Conservation (phyloP, 23 red algal genomes). For the Gracilaria caudata region DNA sequence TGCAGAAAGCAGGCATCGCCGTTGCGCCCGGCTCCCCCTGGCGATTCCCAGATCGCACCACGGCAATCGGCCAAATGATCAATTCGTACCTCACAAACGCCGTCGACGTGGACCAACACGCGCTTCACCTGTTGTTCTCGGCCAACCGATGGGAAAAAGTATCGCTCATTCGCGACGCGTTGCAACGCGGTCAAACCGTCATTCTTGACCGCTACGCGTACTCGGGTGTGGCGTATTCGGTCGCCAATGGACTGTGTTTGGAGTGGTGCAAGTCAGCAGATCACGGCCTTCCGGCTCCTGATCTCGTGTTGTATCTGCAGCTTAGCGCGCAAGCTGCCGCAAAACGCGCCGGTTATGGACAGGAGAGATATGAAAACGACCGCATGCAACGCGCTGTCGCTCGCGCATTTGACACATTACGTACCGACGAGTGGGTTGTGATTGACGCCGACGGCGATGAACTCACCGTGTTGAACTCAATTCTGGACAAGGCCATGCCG, state of each 20-base stretch:
- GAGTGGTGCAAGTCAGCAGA: constrained; percentile 81
- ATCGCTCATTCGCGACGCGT: constrained; percentile 23
- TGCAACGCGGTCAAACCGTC: constrained; percentile 68
- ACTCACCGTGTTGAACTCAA: constrained; percentile 23
- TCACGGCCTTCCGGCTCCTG: constrained; percentile 76
- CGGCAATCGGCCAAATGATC: constrained; percentile 67
- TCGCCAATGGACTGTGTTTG: constrained; percentile 63
- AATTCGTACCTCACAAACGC: constrained; percentile 53
- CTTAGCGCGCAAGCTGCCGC: constrained; percentile 34
- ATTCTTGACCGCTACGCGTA: constrained; percentile 90
- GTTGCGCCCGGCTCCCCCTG: constrained; percentile 31
- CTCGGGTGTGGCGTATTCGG: constrained; percentile 90
- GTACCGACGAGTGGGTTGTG: constrained; percentile 45
- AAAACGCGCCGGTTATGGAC: constrained; percentile 62
- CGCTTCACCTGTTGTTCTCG: constrained; percentile 86
- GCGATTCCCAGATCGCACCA: constrained; percentile 91
- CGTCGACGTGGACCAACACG: constrained; percentile 51
- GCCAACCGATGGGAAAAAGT: constrained; percentile 94
- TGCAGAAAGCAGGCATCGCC: constrained; percentile 36
- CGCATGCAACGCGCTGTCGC: constrained; percentile 68
- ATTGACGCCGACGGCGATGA: constrained; percentile 49
- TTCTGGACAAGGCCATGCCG: constrained; percentile 47
- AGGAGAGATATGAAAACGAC: constrained; percentile 83
- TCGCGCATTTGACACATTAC: constrained; percentile 36
- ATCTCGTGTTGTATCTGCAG: constrained; percentile 80